Evolutionary conservation across 169 alveolate species (phyloP).

Genomic region (Plasmodium billcollinsi): DNA sequence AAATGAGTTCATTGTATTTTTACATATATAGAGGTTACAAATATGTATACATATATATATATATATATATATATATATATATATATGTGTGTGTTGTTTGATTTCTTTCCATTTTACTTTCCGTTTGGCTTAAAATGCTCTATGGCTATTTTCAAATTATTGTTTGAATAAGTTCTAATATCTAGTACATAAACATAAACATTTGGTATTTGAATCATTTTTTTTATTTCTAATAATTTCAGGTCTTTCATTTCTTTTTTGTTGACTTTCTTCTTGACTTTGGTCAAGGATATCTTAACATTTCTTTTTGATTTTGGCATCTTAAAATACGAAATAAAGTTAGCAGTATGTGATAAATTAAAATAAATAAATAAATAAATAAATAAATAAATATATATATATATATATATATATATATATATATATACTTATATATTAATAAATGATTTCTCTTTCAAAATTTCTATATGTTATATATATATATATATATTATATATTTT

Average conservation of each 20-base stretch:
- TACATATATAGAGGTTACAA: too few species aligned
- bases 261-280: constrained; percentile 69
- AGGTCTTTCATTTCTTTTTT: constrained; percentile 62
- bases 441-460: too few species aligned
- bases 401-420: too few species aligned
- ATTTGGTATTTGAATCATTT: constrained; percentile 46
- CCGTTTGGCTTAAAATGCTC: constrained; percentile 73
- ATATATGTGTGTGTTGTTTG: not conserved
- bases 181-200: constrained; percentile 57
- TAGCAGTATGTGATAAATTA: too few species aligned
- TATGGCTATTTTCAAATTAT: constrained; percentile 59
- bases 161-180: constrained; percentile 65
- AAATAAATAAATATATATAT: too few species aligned
- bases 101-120: constrained; percentile 17
- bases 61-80: not conserved
- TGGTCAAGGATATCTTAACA: constrained; percentile 55
- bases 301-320: constrained; percentile 78
- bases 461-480: too few species aligned
- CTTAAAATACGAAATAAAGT: not conserved
- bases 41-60: not conserved
- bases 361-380: too few species aligned
- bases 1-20: not conserved
- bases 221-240: constrained; percentile 44
- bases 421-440: too few species aligned
- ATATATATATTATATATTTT: too few species aligned